Evolutionary conservation across 305 asterid genomes (phyloP), one percentile per base, ranked within the genome.

Genomic region (Solanum hybrid): DNA sequence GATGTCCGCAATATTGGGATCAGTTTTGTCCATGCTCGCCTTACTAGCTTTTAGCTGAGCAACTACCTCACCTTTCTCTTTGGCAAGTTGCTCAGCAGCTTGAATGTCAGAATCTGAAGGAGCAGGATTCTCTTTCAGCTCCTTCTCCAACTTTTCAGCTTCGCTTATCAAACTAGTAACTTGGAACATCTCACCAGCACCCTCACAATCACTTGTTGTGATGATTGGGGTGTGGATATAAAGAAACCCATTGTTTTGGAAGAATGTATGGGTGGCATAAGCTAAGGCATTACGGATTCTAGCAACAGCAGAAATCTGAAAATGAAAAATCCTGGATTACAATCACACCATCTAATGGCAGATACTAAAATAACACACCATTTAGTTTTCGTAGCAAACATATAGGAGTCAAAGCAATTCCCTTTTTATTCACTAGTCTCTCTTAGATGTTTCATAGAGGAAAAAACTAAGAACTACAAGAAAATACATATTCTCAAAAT

Each of bases 101-200:
- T 92, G 75, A 69, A 94, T 27, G 85, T 94, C 97, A 29, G 93
- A 90, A 85, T 93, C 98, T 32, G 96, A 92, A 89, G 99, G 98
- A 87, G 96, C 91, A 42, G 97, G 97, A 88, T 90, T 92, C 87
- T 95, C 95, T 88, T 92, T 95, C 90, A 97, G 91, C 29, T 97
- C 98, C 93, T 93, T 96, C 93, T 94, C 98, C 88, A 95, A 81
- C 89, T 93, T 96, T 88, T 97, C 99, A 7, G 96, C 96, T 27
- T 95, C 98, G 24, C 76, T 94, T 35, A 97, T 72, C 77, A 96
- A 75, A 64, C 98, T 94, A 35, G 99, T 96, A 90, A 96, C 99
- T 92, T 97, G 99, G 91, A 97, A 97, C 99, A 97, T 97, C 95
- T 97, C 99, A 38, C 99, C 99, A 34, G 99, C 99, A 88, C 99